Evolutionary conservation across 768 basidiomycete genomes (phyloP), one percentile per base, ranked within the genome.

Genomic region (Phaffia australis): DNA sequence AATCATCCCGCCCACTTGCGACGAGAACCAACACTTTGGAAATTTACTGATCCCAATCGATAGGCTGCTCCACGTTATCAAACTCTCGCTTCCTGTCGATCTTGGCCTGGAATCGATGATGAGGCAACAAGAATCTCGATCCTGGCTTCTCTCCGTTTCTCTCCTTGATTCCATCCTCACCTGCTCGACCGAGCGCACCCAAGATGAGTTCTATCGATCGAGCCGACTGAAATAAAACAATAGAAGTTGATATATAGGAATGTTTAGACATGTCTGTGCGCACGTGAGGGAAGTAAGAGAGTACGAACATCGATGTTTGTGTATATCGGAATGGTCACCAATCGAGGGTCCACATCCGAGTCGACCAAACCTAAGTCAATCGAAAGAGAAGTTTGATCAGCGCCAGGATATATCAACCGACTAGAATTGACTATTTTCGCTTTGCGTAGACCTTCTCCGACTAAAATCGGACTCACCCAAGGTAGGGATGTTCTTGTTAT

Each of bases 241-340:
- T 21, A 30, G 32, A 42, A 57, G n/a, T 3, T 11, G 55, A 25
- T 15, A 46, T 15, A 35, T 3, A 27, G 62, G 27, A 35, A 64
- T 32, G 54, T 8, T 29, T 14, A 30, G n/a, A 50, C 16, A 25
- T 25, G 14, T 15, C 16, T 29, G 15, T 32, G 29, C 9, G 5
- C 15, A 15, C 21, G 30, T 35, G 16, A 42, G 6, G 63, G 29
- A 60, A 15, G 47, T 23, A 1, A 15, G 16, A 52, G 32, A n/a
- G 14, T 15, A 70, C 76, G 72, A 66, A 76, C 76, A 78, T 99
- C 95, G 78, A 94, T 90, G 76, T 98, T 99, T n/a, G 89, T 92
- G 0, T 92, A 93, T 73, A 99, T 97, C 52, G 95, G 87, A 76
- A 95, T 98, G 82, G 97, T 95, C 69, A 99, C 93, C 49, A 91